These are phyloP conservation scores for Penicillium rolfsii DNA, from an alignment of 2,329 filamentous ascomycete genomes.

Conservation along the genomic window DNA sequence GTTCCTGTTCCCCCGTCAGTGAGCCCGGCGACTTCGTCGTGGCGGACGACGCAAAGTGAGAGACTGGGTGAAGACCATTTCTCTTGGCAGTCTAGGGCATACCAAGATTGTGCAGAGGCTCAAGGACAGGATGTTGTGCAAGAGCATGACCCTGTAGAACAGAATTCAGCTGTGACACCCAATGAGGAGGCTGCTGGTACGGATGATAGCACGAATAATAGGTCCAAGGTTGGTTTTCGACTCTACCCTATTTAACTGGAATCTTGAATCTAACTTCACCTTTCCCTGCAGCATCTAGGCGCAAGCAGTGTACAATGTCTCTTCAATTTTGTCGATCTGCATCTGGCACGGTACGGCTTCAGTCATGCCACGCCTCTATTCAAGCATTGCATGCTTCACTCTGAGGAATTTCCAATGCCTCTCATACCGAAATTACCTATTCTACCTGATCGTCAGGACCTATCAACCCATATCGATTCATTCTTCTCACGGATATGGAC, in stretches of 20 bases:
- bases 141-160: background rate
- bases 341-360: conserved; percentile 7
- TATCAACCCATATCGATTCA: background rate
- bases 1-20: background rate
- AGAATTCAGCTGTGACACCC: background rate
- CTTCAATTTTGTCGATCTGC: conserved; percentile 12
- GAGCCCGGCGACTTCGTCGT: conserved; percentile 4
- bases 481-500: conserved; percentile 1
- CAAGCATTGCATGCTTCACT: conserved; percentile 10
- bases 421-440: background rate
- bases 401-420: conserved; percentile 11
- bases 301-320: conserved; percentile 13
- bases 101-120: conserved; percentile 3
- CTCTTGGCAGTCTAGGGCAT: conserved; percentile 13
- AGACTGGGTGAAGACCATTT: conserved; percentile 13
- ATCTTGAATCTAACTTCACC: background rate
- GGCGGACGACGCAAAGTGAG: conserved; percentile 6
- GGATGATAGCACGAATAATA: background rate
- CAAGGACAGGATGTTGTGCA: background rate
- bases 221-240: background rate
- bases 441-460: background rate
- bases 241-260: background rate
- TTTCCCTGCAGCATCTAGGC: conserved; percentile 4
- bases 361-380: background rate
- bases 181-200: background rate